These are phyloP conservation scores for Psilocybe sp. DNA, from an alignment of 768 basidiomycete species.

Conservation along the genomic window DNA sequence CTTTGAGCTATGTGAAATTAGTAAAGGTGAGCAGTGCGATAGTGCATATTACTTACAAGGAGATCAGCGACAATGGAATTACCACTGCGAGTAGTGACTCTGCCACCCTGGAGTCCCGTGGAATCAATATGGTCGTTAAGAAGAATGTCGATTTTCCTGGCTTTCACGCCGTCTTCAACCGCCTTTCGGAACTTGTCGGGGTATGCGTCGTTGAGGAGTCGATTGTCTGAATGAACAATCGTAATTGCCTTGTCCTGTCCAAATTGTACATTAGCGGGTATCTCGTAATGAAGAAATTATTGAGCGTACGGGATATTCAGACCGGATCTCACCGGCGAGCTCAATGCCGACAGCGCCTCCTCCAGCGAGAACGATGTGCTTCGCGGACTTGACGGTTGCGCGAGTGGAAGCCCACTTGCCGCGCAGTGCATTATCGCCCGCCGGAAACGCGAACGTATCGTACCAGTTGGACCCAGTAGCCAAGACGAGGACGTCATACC, in stretches of 20 bases:
- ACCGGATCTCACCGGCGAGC: constrained; percentile 42
- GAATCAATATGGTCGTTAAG: constrained; percentile 51
- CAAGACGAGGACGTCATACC: constrained; percentile 55
- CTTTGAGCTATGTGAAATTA: constrained; percentile 23
- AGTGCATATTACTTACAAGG: constrained; percentile 11
- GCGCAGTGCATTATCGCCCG: constrained; percentile 11
- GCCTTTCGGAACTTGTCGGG: constrained; percentile 49
- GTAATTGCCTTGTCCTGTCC: constrained; percentile 50
- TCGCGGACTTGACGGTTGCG: constrained; percentile 28
- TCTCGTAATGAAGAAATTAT: constrained; percentile 14
- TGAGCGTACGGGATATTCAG: constrained; percentile 34
- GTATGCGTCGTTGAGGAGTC: constrained; percentile 54
- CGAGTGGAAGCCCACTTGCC: constrained; percentile 16
- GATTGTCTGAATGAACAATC: constrained; percentile 50
- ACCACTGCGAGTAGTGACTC: constrained; percentile 16
- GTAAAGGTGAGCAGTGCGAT: not conserved
- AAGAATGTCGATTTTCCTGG: constrained; percentile 46
- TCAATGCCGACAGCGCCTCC: constrained; percentile 55
- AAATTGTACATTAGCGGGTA: no score
- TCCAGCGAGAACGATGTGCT: constrained; percentile 45
- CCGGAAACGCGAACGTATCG: constrained; percentile 45
- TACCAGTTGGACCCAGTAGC: constrained; percentile 55
- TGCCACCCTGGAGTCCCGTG: constrained; percentile 11
- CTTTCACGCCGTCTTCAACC: constrained; percentile 38
- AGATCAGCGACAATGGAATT: constrained; percentile 25